phyloP scores from a whole-genome alignment of 2,329 filamentous ascomycete species.

The Hyphodiscus sp. region DNA sequence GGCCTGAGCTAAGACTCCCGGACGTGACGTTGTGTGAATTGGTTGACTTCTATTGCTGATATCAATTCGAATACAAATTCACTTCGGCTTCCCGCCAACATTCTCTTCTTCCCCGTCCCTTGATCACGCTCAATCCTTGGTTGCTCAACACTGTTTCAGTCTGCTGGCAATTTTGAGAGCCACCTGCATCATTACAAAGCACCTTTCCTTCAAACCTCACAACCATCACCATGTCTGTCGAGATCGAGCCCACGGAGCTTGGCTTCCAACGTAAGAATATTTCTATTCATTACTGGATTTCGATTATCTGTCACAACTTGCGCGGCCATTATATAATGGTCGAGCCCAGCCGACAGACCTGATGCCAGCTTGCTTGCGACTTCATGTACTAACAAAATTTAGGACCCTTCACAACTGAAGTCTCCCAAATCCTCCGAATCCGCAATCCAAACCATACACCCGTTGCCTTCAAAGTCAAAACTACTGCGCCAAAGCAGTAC shows the following conservation, averaged over 20 bases:
- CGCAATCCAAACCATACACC: conserved; percentile 57
- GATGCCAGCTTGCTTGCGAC: neutral
- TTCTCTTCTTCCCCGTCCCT: neutral
- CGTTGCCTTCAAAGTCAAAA: conserved; percentile 85
- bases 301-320: neutral
- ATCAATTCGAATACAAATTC: neutral
- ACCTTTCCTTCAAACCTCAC: conserved; percentile 3
- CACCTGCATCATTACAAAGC: neutral
- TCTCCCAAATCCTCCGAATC: conserved; percentile 58
- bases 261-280: conserved; percentile 77
- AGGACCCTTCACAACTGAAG: conserved; percentile 64
- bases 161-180: neutral
- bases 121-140: neutral
- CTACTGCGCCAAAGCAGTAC: conserved; percentile 97
- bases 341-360: neutral
- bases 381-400: conserved; percentile 12
- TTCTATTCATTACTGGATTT: neutral
- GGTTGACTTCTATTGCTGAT: neutral
- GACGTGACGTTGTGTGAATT: neutral
- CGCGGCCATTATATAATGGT: conserved; percentile 1
- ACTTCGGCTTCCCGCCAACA: neutral
- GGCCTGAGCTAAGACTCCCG: no score
- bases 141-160: conserved; percentile 2
- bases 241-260: conserved; percentile 86
- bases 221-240: conserved; percentile 73